Evolutionary conservation across 257 asterid genomes (phyloP), one percentile per base, ranked within the genome.

Genomic region (Avicennia marina): DNA sequence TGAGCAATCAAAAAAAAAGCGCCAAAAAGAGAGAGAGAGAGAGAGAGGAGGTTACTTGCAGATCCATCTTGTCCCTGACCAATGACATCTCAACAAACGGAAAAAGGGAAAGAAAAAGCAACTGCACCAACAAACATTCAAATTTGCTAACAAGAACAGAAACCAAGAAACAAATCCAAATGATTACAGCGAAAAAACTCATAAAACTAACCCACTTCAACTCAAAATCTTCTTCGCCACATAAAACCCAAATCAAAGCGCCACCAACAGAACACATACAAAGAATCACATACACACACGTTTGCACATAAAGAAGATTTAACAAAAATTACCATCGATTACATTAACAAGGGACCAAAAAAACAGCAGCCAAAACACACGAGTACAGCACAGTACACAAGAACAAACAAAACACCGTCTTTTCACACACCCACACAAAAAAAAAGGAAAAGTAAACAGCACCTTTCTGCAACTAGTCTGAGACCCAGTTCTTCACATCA

Each of bases 11-110:
- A 51, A 41, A 68, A 54, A 66, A 36, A 63, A 69, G n/a, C n/a
- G n/a, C n/a, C n/a, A 60, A 68, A 11, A 36, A 36, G 41, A 48
- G 26, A 40, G n/a, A n/a, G n/a, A 56, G 68, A 59, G 41, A 45
- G 17, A 67, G 60, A 64, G 71, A 58, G 82, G 53, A 48, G 70
- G 66, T 66, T 58, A 59, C 66, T 53, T 59, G 73, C 73, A 78
- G 82, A 82, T 82, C 79, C 83, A 68, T 71, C 78, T 72, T 71
- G 58, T 59, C 76, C 77, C 64, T 51, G 65, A 62, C 70, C 65
- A 68, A 64, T 40, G 71, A 73, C 78, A 64, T 63, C 72, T 74
- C 79, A 84, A 73, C 72, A 60, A 66, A 69, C 55, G 53, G 63
- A 33, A 64, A 62, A 75, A 58, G 61, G 38, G 47, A 40, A 47